phyloP scores from a whole-genome alignment of 805 yeast genomes.

The Candida succiphila region DNA sequence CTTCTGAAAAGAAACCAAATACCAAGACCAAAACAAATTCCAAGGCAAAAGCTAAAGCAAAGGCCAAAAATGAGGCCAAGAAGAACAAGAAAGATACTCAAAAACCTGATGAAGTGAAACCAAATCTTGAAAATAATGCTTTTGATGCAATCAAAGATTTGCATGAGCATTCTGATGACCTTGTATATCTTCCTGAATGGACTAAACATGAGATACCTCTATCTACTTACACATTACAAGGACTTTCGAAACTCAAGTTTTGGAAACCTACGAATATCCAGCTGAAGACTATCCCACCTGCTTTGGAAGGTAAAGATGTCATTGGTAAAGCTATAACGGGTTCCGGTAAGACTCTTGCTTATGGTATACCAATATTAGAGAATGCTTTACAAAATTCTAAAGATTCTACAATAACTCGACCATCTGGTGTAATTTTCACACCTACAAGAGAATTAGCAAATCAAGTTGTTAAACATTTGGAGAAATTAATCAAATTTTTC shows the following conservation, averaged over 20 bases:
- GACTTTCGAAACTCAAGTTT: constrained; percentile 51
- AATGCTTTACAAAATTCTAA: constrained; percentile 28
- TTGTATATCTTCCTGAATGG: constrained; percentile 56
- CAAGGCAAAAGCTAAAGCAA: constrained; percentile 3
- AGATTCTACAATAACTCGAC: constrained; percentile 17
- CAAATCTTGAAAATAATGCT: constrained; percentile 7
- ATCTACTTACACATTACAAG: constrained; percentile 50
- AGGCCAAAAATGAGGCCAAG: constrained; percentile 1
- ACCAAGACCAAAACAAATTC: constrained; percentile 3
- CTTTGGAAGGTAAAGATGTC: constrained; percentile 66
- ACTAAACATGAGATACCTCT: constrained; percentile 26
- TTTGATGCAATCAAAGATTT: constrained; percentile 5
- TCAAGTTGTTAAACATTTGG: constrained; percentile 80
- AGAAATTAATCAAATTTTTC: constrained; percentile 28
- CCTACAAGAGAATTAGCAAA: constrained; percentile 97
- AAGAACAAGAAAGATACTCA: neutral
- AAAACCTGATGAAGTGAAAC: constrained; percentile 1
- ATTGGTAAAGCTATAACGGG: constrained; percentile 98
- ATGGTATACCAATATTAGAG: constrained; percentile 86
- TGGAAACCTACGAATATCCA: constrained; percentile 79
- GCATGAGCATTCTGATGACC: constrained; percentile 13
- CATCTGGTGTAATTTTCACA: constrained; percentile 75
- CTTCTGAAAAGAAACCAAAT: constrained; percentile 3
- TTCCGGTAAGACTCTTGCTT: constrained; percentile 94
- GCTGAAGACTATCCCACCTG: constrained; percentile 60